Percentiles rank a stretch among this genome's conserved stretches.
These are phyloP conservation scores for Aspergillus floridensis DNA, from an alignment of 2,329 filamentous ascomycete genomes.

Conservation along the genomic window DNA sequence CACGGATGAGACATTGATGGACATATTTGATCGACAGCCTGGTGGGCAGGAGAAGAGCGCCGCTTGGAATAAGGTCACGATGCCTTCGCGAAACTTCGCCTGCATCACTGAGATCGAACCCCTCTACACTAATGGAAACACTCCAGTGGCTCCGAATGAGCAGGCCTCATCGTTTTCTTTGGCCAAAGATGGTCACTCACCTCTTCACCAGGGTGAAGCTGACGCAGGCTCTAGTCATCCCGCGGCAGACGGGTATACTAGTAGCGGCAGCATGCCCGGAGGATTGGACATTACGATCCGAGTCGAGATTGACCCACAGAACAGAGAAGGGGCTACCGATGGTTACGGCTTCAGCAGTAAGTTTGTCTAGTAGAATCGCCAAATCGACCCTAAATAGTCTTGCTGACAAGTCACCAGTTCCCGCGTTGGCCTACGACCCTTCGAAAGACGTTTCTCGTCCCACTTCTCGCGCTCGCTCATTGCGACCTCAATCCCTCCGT, in stretches of 20 bases:
- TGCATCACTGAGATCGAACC: slow-evolving; percentile 56
- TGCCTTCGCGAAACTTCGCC: slow-evolving; percentile 67
- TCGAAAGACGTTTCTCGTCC: slow-evolving; percentile 12
- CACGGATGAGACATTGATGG: slow-evolving; percentile 63
- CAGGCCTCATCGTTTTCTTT: slow-evolving; percentile 29
- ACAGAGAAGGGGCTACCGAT: slow-evolving; percentile 42
- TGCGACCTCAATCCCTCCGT: slow-evolving; percentile 14
- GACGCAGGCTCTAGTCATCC: slow-evolving; percentile 74
- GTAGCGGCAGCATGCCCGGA: slow-evolving; percentile 37
- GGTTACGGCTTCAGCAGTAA: slow-evolving; percentile 51
- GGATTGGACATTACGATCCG: slow-evolving; percentile 47
- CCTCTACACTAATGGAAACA: slow-evolving; percentile 24
- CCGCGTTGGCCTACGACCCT: slow-evolving; percentile 16
- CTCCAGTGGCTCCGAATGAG: slow-evolving; percentile 12
- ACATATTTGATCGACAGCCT: slow-evolving; percentile 62
- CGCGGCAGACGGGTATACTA: slow-evolving; percentile 57
- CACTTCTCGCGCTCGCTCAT: slow-evolving; percentile 16
- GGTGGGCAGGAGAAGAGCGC: slow-evolving; percentile 62
- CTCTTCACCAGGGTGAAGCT: slow-evolving; percentile 74
- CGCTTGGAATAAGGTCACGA: slow-evolving; percentile 77
- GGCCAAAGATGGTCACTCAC: slow-evolving; percentile 64
- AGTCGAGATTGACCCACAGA: slow-evolving; percentile 48
- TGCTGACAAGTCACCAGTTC: slow-evolving; percentile 18
- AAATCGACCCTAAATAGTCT: background rate
- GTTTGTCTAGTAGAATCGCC: slow-evolving; percentile 17